phyloP scores from a whole-genome alignment of 345 rosid genomes.

The Linum trigynum region DNA sequence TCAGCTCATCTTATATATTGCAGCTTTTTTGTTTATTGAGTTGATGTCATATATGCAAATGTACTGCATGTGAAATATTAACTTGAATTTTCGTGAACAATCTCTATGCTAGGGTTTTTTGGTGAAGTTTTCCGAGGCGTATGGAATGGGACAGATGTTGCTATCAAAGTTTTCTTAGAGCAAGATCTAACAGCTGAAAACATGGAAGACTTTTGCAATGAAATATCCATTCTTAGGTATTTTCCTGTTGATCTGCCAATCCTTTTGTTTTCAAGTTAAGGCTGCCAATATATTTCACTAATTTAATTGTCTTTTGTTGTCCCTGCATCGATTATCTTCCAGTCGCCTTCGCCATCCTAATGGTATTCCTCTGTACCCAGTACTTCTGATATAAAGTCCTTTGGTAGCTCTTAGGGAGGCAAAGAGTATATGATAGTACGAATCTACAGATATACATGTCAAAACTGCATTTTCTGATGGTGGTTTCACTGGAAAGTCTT shows the following conservation, averaged over 20 bases:
- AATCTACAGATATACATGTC: too few relatives aligned
- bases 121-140: constrained; percentile 96
- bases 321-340: constrained; percentile 27
- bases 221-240: constrained; percentile 92
- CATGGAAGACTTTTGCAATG: constrained; percentile 98
- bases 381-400: not conserved
- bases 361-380: constrained; percentile 41
- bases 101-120: constrained; percentile 50
- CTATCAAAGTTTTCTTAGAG: constrained; percentile 91
- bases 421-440: not conserved
- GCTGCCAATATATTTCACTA: constrained; percentile 25
- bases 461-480: too few relatives aligned
- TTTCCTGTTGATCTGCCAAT: constrained; percentile 18
- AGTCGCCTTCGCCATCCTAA: constrained; percentile 98
- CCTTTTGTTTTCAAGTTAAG: constrained; percentile 8
- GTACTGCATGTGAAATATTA: not conserved
- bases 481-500: too few relatives aligned
- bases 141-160: constrained; percentile 99
- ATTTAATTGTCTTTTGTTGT: constrained; percentile 14
- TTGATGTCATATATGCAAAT: not conserved
- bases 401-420: not conserved
- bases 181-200: constrained; percentile 94
- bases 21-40: not conserved
- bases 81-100: not conserved
- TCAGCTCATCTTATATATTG: not conserved